Conservation (phyloP, 257 asterid species). For the Jacaranda mimosifolia region DNA sequence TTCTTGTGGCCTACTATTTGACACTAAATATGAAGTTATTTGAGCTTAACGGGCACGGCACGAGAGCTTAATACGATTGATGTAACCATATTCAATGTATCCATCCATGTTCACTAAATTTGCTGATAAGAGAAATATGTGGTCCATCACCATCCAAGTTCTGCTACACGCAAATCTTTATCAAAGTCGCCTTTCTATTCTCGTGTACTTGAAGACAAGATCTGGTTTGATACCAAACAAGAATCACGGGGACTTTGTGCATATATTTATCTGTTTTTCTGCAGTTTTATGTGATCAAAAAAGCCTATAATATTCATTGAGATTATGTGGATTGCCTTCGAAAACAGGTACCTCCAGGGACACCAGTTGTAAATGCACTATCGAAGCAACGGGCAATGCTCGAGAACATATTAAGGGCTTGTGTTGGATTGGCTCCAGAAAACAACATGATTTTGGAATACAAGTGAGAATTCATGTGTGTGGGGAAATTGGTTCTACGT, state of each 20-base stretch:
- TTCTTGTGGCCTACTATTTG: neutral
- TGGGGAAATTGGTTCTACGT: conserved; percentile 11
- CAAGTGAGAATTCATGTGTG: conserved; percentile 55
- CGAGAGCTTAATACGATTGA: too few species aligned
- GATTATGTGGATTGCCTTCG: conserved; percentile 12
- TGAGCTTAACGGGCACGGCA: neutral
- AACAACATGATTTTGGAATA: conserved; percentile 99
- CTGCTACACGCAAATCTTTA: neutral
- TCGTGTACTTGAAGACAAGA: neutral
- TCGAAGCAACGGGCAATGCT: conserved; percentile 98
- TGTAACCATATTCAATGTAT: neutral
- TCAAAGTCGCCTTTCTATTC: neutral
- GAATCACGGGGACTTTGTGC: too few species aligned
- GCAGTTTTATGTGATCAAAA: too few species aligned
- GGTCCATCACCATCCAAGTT: conserved; percentile 5
- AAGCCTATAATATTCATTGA: neutral
- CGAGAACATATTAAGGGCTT: conserved; percentile 96
- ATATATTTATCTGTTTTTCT: too few species aligned
- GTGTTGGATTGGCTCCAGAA: conserved; percentile 97
- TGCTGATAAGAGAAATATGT: conserved; percentile 24
- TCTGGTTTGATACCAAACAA: too few species aligned
- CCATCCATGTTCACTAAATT: neutral
- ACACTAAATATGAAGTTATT: neutral
- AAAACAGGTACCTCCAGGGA: conserved; percentile 94
- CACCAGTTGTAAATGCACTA: conserved; percentile 97